Conservation (phyloP, 2,329 filamentous ascomycete species). For the Aspergillus arachidicola region DNA sequence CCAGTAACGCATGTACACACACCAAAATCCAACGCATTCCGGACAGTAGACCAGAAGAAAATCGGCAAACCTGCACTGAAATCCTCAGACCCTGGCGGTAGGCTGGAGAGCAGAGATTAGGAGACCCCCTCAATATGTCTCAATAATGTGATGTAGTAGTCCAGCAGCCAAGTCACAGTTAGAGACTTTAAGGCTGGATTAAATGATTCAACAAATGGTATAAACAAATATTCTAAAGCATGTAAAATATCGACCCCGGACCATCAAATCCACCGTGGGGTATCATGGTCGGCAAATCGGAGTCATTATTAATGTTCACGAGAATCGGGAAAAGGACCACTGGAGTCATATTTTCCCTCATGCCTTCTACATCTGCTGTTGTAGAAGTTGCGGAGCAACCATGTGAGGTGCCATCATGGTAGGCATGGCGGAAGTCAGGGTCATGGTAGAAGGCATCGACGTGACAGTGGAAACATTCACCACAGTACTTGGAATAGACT, state of each 20-base stretch:
- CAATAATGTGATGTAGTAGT: background rate
- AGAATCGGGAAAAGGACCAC: background rate
- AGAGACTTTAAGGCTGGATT: background rate
- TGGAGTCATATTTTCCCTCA: background rate
- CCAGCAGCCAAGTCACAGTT: background rate
- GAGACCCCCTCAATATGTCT: background rate
- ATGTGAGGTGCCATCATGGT: conserved; percentile 46
- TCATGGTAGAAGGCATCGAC: conserved; percentile 36
- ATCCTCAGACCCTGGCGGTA: background rate
- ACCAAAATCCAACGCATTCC: conserved; percentile 13
- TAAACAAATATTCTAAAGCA: background rate
- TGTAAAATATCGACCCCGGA: background rate
- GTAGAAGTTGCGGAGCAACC: conserved; percentile 46
- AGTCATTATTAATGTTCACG: background rate
- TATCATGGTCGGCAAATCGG: background rate
- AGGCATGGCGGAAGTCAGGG: conserved; percentile 39
- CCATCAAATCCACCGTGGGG: background rate
- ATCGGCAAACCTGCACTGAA: conserved; percentile 6
- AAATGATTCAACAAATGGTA: background rate
- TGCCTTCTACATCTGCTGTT: conserved; percentile 43
- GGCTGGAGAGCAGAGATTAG: background rate
- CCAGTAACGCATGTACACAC: conserved; percentile 11
- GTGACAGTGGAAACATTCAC: conserved; percentile 39
- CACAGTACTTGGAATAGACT: conserved; percentile 33
- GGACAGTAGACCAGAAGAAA: conserved; percentile 9